Percentiles rank a stretch among this genome's conserved stretches.
These are phyloP conservation scores for Tylopilus intermedius DNA, from an alignment of 768 basidiomycete species.

Conservation along the genomic window DNA sequence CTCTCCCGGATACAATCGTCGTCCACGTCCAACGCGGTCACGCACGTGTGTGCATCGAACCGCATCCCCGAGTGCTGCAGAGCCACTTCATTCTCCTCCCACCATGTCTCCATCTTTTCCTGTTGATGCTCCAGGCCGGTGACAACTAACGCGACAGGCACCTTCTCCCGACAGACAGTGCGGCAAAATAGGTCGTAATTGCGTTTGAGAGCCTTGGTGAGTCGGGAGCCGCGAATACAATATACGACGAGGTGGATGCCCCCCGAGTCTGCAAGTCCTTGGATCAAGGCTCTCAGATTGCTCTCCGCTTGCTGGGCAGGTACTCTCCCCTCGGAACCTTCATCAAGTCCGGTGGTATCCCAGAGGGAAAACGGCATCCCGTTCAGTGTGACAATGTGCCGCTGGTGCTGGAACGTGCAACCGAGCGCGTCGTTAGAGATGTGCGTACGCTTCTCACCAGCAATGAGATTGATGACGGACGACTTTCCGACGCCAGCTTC, in stretches of 20 bases:
- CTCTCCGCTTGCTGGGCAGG: neutral
- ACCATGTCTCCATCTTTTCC: constrained; percentile 23
- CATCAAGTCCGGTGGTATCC: constrained; percentile 3
- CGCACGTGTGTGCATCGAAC: too few species aligned
- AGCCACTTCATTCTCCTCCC: constrained; percentile 20
- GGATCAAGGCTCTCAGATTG: neutral
- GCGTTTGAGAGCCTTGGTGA: constrained; percentile 8
- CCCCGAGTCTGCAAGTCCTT: neutral
- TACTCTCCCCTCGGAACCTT: neutral
- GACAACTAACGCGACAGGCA: constrained; percentile 31
- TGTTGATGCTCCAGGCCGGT: constrained; percentile 31
- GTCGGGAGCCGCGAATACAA: neutral
- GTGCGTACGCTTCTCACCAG: too few species aligned
- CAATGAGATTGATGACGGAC: too few species aligned
- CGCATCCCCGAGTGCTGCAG: too few species aligned
- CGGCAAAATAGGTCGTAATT: constrained; percentile 33
- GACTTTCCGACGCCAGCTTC: too few species aligned
- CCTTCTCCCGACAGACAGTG: constrained; percentile 31
- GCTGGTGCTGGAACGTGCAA: too few species aligned
- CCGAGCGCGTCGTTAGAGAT: too few species aligned
- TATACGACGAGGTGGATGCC: neutral
- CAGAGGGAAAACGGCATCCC: neutral
- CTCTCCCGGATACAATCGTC: too few species aligned
- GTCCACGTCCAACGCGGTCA: too few species aligned
- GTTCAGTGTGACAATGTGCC: neutral